phyloP scores from a whole-genome alignment of 2,329 filamentous ascomycete genomes.

The Ophioceras dolichostomum region DNA sequence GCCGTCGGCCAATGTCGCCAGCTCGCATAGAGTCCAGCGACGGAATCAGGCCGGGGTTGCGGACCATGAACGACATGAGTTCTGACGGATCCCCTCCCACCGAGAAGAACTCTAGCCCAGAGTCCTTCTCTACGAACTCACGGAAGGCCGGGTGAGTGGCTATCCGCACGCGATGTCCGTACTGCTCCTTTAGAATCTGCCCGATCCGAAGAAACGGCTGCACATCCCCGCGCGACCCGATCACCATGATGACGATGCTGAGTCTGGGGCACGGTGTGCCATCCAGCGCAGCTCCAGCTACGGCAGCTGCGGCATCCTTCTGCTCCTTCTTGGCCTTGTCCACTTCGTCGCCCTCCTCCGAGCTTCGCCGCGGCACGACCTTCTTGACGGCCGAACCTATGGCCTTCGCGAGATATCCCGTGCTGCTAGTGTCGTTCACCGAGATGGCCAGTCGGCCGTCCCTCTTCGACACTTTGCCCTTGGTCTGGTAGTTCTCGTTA shows the following conservation, averaged over 20 bases:
- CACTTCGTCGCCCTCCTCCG: too few species aligned
- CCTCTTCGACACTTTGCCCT: slow-evolving; percentile 50
- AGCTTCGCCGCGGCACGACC: slow-evolving; percentile 34
- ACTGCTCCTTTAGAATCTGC: slow-evolving; percentile 56
- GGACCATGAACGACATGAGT: slow-evolving; percentile 82
- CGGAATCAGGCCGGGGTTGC: slow-evolving; percentile 69
- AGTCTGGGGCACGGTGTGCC: slow-evolving; percentile 33
- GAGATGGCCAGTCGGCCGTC: slow-evolving; percentile 64
- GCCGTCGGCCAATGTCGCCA: slow-evolving; percentile 57
- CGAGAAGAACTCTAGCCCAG: slow-evolving; percentile 66
- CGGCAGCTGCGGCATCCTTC: slow-evolving; percentile 11
- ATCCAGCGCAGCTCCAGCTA: slow-evolving; percentile 10
- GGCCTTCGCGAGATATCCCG: slow-evolving; percentile 62
- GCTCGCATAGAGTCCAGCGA: slow-evolving; percentile 59
- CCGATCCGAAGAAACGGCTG: slow-evolving; percentile 71
- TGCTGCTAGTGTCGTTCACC: slow-evolving; percentile 56
- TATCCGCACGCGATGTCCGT: slow-evolving; percentile 64
- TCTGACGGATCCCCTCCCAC: slow-evolving; percentile 70
- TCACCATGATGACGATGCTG: slow-evolving; percentile 76
- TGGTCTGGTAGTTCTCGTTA: slow-evolving; percentile 53
- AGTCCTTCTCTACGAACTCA: slow-evolving; percentile 62
- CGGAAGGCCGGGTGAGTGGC: slow-evolving; percentile 70
- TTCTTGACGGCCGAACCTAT: slow-evolving; percentile 51
- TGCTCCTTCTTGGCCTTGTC: slow-evolving; percentile 12
- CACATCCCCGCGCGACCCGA: slow-evolving; percentile 67